Evolutionary conservation across 2,329 filamentous ascomycete genomes (phyloP).

Genomic region (Phoma sp.): DNA sequence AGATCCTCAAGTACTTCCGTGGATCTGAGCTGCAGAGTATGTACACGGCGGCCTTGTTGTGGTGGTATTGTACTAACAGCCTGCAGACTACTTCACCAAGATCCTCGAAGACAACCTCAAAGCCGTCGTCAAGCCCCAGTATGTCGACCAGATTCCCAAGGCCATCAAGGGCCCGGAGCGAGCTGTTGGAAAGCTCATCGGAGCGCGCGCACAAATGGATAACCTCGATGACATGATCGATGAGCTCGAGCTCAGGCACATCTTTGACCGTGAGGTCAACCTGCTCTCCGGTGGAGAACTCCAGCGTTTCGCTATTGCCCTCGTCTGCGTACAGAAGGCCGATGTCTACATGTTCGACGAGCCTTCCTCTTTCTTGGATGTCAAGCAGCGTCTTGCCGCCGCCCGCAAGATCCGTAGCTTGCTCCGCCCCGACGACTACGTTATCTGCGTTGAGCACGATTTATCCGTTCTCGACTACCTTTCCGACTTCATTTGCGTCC

Average conservation of each 20-base stretch:
- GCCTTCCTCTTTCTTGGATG: constrained; percentile 98
- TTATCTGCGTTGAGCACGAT: constrained; percentile 99
- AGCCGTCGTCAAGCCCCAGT: constrained; percentile 98
- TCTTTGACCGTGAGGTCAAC: constrained; percentile 89
- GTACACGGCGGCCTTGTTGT: constrained; percentile 37
- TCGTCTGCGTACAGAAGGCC: constrained; percentile 93
- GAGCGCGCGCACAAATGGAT: constrained; percentile 75
- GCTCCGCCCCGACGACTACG: constrained; percentile 87
- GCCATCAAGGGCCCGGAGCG: constrained; percentile 85
- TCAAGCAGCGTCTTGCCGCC: constrained; percentile 96
- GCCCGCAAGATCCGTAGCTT: constrained; percentile 92
- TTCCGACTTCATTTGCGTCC: constrained; percentile 96
- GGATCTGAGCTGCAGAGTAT: constrained; percentile 95
- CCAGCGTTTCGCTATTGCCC: constrained; percentile 96
- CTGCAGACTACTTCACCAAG: constrained; percentile 94
- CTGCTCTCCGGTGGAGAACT: constrained; percentile 96
- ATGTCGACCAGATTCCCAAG: constrained; percentile 97
- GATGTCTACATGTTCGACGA: constrained; percentile 99
- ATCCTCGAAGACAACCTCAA: constrained; percentile 96
- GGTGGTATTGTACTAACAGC: constrained; percentile 26
- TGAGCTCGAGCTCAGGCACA: constrained; percentile 84
- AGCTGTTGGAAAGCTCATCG: constrained; percentile 79
- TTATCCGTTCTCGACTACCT: constrained; percentile 98
- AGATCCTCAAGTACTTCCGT: constrained; percentile 97
- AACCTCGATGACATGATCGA: constrained; percentile 85